phyloP scores from a whole-genome alignment of 2,329 filamentous ascomycete species.

The Ophiostoma ips region DNA sequence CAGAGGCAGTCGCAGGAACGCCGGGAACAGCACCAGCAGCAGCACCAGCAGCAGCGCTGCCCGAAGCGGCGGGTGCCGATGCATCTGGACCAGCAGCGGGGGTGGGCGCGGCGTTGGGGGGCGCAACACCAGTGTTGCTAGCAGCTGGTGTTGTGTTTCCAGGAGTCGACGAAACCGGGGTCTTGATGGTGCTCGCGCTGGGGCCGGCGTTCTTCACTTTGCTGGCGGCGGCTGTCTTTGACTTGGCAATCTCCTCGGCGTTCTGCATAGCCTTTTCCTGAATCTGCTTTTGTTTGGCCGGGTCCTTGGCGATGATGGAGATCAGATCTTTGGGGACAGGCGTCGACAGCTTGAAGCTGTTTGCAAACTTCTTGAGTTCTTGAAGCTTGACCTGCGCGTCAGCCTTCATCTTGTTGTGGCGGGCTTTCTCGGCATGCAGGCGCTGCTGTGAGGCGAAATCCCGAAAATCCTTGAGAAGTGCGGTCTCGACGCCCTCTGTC shows the following conservation, averaged over 20 bases:
- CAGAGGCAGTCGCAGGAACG: background rate
- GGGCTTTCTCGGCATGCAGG: conserved; percentile 39
- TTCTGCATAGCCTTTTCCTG: conserved; percentile 75
- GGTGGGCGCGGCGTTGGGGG: background rate
- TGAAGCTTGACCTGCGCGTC: conserved; percentile 90
- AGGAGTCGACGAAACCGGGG: background rate
- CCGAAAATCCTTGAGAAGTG: conserved; percentile 50
- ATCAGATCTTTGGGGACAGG: conserved; percentile 86
- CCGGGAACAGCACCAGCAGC: background rate
- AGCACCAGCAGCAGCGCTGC: background rate
- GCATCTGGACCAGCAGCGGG: background rate
- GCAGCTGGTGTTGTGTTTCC: background rate
- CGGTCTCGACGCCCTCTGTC: conserved; percentile 46
- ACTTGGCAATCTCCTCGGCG: conserved; percentile 45
- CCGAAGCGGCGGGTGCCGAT: background rate
- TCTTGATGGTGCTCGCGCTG: background rate
- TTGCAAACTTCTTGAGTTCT: conserved; percentile 88
- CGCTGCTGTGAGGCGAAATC: conserved; percentile 46
- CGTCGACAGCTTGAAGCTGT: conserved; percentile 85
- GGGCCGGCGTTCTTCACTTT: conserved; percentile 5
- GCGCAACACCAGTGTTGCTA: background rate
- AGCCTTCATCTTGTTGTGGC: conserved; percentile 44
- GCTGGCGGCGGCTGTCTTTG: conserved; percentile 22
- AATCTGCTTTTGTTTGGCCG: conserved; percentile 85
- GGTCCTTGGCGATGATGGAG: conserved; percentile 91